Evolutionary conservation across 2,329 filamentous ascomycete genomes (phyloP).

Genomic region (Graphium sp.): DNA sequence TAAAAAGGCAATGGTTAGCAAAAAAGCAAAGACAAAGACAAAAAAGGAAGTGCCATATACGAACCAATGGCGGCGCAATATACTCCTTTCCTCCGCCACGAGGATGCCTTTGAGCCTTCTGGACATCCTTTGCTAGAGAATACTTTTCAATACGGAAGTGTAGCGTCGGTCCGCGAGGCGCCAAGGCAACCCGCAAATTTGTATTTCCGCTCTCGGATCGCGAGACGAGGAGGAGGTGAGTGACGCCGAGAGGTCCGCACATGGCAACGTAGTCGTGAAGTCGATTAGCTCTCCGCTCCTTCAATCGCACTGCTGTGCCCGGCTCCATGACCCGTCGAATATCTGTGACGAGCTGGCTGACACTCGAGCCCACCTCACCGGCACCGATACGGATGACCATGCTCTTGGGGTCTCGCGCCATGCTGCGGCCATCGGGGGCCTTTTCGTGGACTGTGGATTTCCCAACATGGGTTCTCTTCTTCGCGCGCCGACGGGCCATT

Average conservation of each 20-base stretch:
- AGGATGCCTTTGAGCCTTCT: slow-evolving; percentile 68
- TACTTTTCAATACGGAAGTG: slow-evolving; percentile 93
- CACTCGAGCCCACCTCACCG: slow-evolving; percentile 77
- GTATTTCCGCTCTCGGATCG: slow-evolving; percentile 81
- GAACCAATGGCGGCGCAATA: slow-evolving; percentile 63
- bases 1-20: not conserved
- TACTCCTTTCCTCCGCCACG: slow-evolving; percentile 74
- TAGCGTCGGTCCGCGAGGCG: slow-evolving; percentile 80
- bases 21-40: not conserved
- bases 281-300: slow-evolving; percentile 77
- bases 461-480: slow-evolving; percentile 76
- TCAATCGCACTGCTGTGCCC: slow-evolving; percentile 74
- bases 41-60: slow-evolving; percentile 9
- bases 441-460: slow-evolving; percentile 32
- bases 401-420: slow-evolving; percentile 65
- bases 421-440: slow-evolving; percentile 40
- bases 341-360: slow-evolving; percentile 83
- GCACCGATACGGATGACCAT: slow-evolving; percentile 98
- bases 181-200: slow-evolving; percentile 74
- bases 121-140: slow-evolving; percentile 81
- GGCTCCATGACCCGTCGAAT: slow-evolving; percentile 92
- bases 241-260: slow-evolving; percentile 85
- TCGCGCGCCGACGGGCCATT: slow-evolving; percentile 70
- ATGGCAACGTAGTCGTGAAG: slow-evolving; percentile 88
- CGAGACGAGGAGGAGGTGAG: slow-evolving; percentile 85